A percentile compares a stretch with the other conserved stretches of the same genome.
These are phyloP conservation scores for Lepidium didymum DNA, from an alignment of 345 rosid genomes.

Conservation along the genomic window DNA sequence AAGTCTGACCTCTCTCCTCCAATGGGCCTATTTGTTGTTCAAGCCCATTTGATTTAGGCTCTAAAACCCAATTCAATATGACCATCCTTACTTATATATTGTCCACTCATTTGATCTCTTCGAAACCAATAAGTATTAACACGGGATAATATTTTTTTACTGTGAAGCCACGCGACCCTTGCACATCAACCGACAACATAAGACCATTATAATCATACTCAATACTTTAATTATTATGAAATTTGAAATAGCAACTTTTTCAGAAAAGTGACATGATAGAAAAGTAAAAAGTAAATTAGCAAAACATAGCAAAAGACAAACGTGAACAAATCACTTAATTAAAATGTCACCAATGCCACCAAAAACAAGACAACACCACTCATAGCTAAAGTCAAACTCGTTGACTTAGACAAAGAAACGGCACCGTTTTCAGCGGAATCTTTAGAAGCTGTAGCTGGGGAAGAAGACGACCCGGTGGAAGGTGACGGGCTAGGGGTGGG, in stretches of 20 bases:
- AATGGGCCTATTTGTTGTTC: neutral
- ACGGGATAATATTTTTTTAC: neutral
- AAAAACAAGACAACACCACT: neutral
- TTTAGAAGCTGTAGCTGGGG: neutral
- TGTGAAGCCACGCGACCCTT: neutral
- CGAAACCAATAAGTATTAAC: too few species aligned
- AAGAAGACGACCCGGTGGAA: neutral
- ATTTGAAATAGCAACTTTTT: neutral
- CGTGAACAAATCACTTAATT: neutral
- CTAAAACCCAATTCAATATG: neutral
- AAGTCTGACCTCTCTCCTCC: neutral
- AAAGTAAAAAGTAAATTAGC: too few species aligned
- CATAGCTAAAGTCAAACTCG: neutral
- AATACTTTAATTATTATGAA: neutral
- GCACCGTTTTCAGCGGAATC: neutral
- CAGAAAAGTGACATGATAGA: too few species aligned
- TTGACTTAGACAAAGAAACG: neutral
- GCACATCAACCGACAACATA: neutral
- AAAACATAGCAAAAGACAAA: too few species aligned
- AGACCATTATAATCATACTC: neutral
- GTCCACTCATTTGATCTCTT: too few species aligned
- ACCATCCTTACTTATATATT: neutral
- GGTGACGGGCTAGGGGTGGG: neutral
- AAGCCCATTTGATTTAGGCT: neutral
- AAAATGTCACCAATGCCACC: neutral